phyloP scores from a whole-genome alignment of 169 alveolate species.

The Eimeria maxima region DNA sequence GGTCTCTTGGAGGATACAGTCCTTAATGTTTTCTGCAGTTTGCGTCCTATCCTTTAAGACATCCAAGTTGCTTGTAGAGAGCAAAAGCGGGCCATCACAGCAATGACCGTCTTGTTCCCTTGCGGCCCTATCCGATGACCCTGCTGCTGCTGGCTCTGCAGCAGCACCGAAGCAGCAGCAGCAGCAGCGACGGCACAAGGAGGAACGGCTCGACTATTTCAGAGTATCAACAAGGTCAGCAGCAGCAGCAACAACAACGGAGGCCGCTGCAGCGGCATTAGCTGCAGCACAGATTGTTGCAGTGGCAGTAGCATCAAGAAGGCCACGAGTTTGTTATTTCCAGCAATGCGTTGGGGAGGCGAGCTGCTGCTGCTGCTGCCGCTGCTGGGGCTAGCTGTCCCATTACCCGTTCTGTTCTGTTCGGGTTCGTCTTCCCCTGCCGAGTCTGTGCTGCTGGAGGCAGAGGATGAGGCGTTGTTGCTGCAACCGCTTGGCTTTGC shows the following conservation, averaged over 20 bases:
- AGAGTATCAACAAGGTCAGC: slow-evolving; percentile 3
- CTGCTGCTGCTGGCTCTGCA: slow-evolving; percentile 26
- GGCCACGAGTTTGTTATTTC: not conserved
- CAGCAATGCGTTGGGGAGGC: not conserved
- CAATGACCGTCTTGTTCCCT: not conserved
- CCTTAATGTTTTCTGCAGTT: not conserved
- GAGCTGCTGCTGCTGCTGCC: slow-evolving; percentile 1
- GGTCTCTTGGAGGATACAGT: not conserved
- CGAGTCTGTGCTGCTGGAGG: not conserved
- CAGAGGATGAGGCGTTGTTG: not conserved
- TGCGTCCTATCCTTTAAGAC: too few species aligned
- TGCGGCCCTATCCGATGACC: not conserved
- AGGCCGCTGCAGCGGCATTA: slow-evolving; percentile 24
- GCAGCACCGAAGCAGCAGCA: slow-evolving; percentile 38
- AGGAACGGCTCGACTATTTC: not conserved
- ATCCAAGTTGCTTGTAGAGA: too few species aligned
- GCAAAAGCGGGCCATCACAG: not conserved
- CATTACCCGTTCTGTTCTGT: not conserved
- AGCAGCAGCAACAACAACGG: slow-evolving; percentile 6
- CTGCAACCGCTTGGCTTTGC: not conserved
- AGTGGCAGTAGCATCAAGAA: not conserved
- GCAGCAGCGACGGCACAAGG: slow-evolving; percentile 9
- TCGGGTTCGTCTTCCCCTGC: not conserved
- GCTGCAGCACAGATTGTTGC: not conserved
- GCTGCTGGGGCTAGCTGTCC: not conserved